phyloP scores from a whole-genome alignment of 371 early-diverging fungal genomes.

The Gilbertella persicaria region DNA sequence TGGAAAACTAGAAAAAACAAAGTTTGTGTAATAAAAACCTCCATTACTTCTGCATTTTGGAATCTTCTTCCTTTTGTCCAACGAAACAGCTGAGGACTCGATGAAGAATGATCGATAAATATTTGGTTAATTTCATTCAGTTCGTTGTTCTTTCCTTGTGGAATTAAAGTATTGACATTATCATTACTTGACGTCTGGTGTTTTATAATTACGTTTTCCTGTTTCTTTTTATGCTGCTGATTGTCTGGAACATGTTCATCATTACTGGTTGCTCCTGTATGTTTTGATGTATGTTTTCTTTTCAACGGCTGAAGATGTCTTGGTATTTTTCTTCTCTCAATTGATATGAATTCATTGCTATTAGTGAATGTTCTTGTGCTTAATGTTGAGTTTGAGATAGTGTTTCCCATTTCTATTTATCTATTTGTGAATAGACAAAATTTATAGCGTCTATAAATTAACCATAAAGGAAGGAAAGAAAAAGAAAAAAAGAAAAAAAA shows the following conservation, averaged over 20 bases:
- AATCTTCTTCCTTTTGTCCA: conserved; percentile 7
- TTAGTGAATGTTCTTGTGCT: too few species aligned
- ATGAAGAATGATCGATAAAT: background rate
- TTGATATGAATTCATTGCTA: background rate
- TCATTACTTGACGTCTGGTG: background rate
- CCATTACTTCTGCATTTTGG: background rate
- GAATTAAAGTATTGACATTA: background rate
- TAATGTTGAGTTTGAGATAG: too few species aligned
- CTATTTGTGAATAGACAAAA: too few species aligned
- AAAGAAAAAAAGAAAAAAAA: too few species aligned
- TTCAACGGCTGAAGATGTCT: conserved; percentile 23
- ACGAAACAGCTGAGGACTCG: background rate
- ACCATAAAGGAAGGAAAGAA: too few species aligned
- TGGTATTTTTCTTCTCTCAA: conserved; percentile 6
- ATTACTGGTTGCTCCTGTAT: background rate
- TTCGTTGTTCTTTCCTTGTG: background rate
- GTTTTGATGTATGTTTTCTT: conserved; percentile 8
- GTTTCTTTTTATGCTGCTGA: background rate
- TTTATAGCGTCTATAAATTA: too few species aligned
- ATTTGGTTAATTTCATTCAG: background rate
- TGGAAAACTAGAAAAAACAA: too few species aligned
- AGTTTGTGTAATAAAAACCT: background rate
- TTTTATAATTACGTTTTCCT: background rate
- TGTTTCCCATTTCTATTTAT: too few species aligned
- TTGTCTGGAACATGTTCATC: background rate